These are phyloP conservation scores for Metrosideros polymorpha DNA, from an alignment of 441 rosid genomes.

Conservation along the genomic window DNA sequence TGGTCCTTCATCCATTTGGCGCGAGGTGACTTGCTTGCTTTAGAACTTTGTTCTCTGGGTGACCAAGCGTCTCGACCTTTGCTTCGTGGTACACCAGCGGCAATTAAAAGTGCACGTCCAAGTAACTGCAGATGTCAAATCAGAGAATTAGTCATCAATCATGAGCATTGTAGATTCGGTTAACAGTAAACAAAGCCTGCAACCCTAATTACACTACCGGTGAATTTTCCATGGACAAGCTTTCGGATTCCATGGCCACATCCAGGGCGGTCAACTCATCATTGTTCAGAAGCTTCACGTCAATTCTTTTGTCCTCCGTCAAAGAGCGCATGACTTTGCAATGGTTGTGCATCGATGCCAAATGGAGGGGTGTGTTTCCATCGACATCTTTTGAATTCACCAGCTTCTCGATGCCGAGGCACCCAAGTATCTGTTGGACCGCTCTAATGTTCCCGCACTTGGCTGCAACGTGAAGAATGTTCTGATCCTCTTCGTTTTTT, in stretches of 20 bases:
- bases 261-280: background rate
- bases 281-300: background rate
- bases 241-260: background rate
- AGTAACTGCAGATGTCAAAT: background rate
- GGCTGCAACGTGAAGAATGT: background rate
- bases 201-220: background rate
- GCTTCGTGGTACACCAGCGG: no score
- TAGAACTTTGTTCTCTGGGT: no score
- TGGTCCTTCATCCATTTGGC: background rate
- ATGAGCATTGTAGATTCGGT: background rate
- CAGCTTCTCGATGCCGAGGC: no score
- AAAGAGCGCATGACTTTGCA: rapidly evolving
- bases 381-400: background rate
- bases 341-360: background rate
- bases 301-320: background rate
- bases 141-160: background rate
- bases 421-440: no score
- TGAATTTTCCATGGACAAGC: rapidly evolving
- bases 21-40: no score
- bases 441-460: background rate
- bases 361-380: background rate
- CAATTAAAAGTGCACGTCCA: no score
- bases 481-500: background rate
- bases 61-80: no score
- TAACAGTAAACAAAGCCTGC: background rate